Conservation (phyloP, 305 asterid species). For the Striga hermonthica region DNA sequence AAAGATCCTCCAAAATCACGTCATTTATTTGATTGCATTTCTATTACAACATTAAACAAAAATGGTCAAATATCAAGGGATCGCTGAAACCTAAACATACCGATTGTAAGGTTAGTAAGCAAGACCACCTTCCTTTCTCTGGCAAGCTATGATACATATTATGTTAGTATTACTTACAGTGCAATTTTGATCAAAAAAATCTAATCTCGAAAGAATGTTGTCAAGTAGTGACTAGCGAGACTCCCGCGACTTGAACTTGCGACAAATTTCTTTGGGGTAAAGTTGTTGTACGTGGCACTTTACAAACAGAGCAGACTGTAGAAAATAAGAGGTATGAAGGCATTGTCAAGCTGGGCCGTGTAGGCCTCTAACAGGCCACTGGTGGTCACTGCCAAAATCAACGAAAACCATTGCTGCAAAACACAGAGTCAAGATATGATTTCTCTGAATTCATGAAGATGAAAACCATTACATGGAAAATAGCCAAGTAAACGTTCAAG, state of each 20-base stretch:
- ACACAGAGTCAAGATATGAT: conserved; percentile 5
- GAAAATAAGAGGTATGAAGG: conserved; percentile 95
- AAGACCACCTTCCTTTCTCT: not conserved
- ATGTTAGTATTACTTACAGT: conserved; percentile 34
- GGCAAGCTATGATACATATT: conserved; percentile 25
- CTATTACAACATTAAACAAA: conserved; percentile 1
- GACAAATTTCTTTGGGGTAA: not conserved
- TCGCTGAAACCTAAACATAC: not conserved
- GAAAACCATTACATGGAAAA: not conserved
- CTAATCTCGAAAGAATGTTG: not conserved
- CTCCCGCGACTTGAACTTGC: conserved; percentile 12
- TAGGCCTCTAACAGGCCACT: conserved; percentile 92
- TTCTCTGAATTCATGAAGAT: not conserved
- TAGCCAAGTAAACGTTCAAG: not conserved
- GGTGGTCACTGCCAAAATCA: conserved; percentile 69
- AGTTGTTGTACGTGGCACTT: conserved; percentile 7
- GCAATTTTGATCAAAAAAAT: not conserved
- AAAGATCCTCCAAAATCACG: not conserved
- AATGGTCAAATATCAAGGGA: conserved; percentile 5
- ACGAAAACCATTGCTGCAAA: conserved; percentile 83
- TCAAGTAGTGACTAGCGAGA: conserved; percentile 3
- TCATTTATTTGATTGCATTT: not conserved
- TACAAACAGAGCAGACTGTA: conserved; percentile 74
- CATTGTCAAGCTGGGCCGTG: conserved; percentile 96
- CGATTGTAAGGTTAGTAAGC: conserved; percentile 12